Evolutionary conservation across 2,329 filamentous ascomycete species (phyloP), one percentile per base, ranked within the genome.

Genomic region (Rutstroemia sp.): DNA sequence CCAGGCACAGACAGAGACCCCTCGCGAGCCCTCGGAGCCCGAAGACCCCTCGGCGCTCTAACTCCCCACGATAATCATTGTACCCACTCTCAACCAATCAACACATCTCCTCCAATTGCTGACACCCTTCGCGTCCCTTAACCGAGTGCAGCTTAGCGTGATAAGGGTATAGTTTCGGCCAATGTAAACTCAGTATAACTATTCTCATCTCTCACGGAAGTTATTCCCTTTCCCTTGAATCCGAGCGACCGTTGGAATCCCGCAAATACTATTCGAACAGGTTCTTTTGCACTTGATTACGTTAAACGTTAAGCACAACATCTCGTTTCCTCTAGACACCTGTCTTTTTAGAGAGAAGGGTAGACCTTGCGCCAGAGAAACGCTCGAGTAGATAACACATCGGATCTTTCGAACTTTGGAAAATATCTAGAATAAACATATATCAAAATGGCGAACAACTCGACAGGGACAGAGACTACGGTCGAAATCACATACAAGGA

Each of bases 401-500:
- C 12, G 30, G 30, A 5, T 4, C 30, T 34, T 55, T 5, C 50
- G 7, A 34, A 3, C 17, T 12, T 3, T 12, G 25, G 23, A 55
- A 51, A 51, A 42, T 38, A 25, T 16, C 38, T 14, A 44, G n/a
- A 21, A 39, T 39, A 46, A 47, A n/a, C 30, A 16, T 27, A 19
- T 23, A 34, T 44, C 5, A 23, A 23, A 14, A 10, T 21, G 48
- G n/a, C 21, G 30, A 30, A 48, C 16, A 12, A 48, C 16, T 17
- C 40, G 19, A 58, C 30, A 46, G 42, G 5, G 10, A 48, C 68
- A 73, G n/a, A 64, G 64, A 82, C 81, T 78, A 76, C 78, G 38
- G 42, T 40, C 36, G 77, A 82, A 69, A 82, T 86, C 76, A 94
- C 88, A 68, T 89, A 84, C 76, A 78, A 86, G 69, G 89, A 96